These are phyloP conservation scores for Lumnitzera littorea DNA, from an alignment of 345 rosid species.

Conservation along the genomic window DNA sequence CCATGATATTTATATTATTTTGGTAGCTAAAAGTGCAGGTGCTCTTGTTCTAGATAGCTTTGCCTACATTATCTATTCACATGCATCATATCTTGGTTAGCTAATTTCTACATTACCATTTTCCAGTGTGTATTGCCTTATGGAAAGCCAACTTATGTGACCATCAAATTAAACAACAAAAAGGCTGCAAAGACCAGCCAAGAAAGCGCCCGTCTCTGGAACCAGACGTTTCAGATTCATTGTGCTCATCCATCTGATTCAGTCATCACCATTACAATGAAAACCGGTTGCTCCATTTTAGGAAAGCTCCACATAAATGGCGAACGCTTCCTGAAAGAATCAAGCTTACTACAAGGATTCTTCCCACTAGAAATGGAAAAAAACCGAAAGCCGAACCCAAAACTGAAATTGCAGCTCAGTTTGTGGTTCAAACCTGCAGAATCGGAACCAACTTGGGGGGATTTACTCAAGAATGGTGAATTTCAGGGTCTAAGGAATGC, in stretches of 20 bases:
- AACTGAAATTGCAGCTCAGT: slow-evolving; percentile 51
- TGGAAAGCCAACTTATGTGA: slow-evolving; percentile 61
- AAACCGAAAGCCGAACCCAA: slow-evolving; percentile 38
- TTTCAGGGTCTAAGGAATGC: slow-evolving; percentile 60
- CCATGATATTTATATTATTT: too few species aligned
- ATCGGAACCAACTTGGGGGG: slow-evolving; percentile 52
- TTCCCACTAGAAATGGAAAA: slow-evolving; percentile 51
- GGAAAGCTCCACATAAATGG: slow-evolving; percentile 53
- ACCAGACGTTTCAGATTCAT: slow-evolving; percentile 72
- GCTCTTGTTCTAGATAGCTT: not conserved
- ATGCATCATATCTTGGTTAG: not conserved
- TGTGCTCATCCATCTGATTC: slow-evolving; percentile 70
- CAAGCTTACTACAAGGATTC: slow-evolving; percentile 48
- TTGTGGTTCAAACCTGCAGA: slow-evolving; percentile 84
- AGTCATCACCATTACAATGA: slow-evolving; percentile 53
- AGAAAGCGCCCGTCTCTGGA: slow-evolving; percentile 70
- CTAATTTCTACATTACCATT: not conserved
- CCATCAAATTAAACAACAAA: slow-evolving; percentile 51
- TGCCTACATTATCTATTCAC: too few species aligned
- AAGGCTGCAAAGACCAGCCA: slow-evolving; percentile 63
- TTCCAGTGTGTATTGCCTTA: slow-evolving; percentile 42
- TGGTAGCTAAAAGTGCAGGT: too few species aligned
- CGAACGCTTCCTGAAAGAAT: slow-evolving; percentile 30
- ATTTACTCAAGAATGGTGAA: slow-evolving; percentile 24
- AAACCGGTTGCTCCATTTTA: slow-evolving; percentile 55